These are phyloP conservation scores for Xylariomycetidae sp. DNA, from an alignment of 2,329 filamentous ascomycete species.

Conservation along the genomic window DNA sequence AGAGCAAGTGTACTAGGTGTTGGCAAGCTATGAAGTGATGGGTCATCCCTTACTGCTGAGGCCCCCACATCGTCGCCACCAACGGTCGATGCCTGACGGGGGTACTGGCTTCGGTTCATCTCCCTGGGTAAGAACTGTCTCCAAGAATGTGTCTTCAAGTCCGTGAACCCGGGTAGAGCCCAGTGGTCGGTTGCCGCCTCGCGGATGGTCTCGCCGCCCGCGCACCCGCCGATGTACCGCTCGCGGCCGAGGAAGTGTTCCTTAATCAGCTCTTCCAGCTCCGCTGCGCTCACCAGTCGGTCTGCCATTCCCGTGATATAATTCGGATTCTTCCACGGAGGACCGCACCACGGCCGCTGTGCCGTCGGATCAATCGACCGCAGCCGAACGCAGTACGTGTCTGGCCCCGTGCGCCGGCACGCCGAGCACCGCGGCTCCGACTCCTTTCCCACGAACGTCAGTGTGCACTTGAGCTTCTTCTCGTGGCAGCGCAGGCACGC, in stretches of 20 bases:
- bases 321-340: conserved; percentile 19
- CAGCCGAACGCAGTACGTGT: conserved; percentile 15
- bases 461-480: conserved; percentile 19
- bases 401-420: conserved; percentile 13
- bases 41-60: no score
- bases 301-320: conserved; percentile 9
- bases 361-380: not conserved
- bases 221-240: no score
- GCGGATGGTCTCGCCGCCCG: conserved; percentile 7
- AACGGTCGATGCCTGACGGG: no score
- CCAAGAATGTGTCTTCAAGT: no score
- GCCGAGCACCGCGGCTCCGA: conserved; percentile 14
- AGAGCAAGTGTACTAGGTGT: no score
- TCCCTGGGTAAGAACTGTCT: no score
- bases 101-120: no score
- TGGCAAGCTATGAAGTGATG: no score
- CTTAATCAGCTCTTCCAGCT: conserved; percentile 12
- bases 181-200: conserved; percentile 1
- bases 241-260: conserved; percentile 10
- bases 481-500: conserved; percentile 18
- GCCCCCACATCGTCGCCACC: no score
- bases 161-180: conserved; percentile 16
- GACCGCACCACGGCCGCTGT: conserved; percentile 6
- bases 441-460: conserved; percentile 13
- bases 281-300: not conserved